Conservation (phyloP, 2,329 filamentous ascomycete genomes). For the Fusarium udum region DNA sequence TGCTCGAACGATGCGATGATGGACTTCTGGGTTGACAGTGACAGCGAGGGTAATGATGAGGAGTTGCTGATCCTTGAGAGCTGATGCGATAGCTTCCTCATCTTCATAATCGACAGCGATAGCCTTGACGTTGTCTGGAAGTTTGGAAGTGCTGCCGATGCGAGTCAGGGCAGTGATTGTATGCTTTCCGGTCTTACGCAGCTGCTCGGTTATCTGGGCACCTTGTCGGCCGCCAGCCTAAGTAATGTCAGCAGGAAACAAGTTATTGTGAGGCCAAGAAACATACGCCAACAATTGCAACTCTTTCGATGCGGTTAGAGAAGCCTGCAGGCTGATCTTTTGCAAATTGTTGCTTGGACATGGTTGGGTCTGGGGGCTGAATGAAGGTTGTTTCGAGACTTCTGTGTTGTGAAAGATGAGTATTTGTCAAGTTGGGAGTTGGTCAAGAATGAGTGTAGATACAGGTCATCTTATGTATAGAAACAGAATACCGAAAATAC, state of each 20-base stretch:
- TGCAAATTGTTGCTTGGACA: neutral
- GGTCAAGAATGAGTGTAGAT: fast-evolving
- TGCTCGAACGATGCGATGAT: slow-evolving; percentile 55
- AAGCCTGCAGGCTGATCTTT: slow-evolving; percentile 6
- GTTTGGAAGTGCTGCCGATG: slow-evolving; percentile 47
- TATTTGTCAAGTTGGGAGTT: too few relatives aligned
- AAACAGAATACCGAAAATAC: neutral
- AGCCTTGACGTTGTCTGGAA: slow-evolving; percentile 54
- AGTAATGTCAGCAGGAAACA: neutral
- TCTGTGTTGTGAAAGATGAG: neutral
- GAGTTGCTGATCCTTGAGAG: slow-evolving; percentile 60
- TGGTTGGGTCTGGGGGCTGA: neutral
- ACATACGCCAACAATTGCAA: slow-evolving; percentile 57
- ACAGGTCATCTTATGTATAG: fast-evolving
- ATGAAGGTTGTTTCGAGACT: too few relatives aligned
- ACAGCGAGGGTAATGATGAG: slow-evolving; percentile 58
- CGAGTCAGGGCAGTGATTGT: slow-evolving; percentile 61
- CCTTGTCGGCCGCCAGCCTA: slow-evolving; percentile 52
- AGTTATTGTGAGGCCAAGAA: too few relatives aligned
- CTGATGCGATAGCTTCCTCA: slow-evolving; percentile 52
- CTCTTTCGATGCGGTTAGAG: slow-evolving; percentile 29
- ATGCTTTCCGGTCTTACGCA: slow-evolving; percentile 58
- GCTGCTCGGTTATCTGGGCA: slow-evolving; percentile 47
- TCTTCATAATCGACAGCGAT: slow-evolving; percentile 54
- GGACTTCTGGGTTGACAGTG: slow-evolving; percentile 49